phyloP scores from a whole-genome alignment of 2,329 filamentous ascomycete genomes.

The Bretziella fagacearum region DNA sequence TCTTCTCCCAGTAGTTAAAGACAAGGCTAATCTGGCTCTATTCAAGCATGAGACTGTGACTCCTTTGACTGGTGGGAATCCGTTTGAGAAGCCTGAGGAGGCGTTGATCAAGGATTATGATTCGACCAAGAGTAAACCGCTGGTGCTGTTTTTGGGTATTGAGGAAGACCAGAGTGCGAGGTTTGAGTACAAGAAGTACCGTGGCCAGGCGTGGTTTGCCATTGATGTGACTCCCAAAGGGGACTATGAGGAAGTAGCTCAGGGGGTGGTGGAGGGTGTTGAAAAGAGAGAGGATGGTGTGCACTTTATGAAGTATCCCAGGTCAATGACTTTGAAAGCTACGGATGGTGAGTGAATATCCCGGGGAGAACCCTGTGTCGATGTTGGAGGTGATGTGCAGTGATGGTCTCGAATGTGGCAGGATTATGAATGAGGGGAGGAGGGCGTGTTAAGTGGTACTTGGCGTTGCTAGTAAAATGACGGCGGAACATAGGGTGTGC shows the following conservation, averaged over 20 bases:
- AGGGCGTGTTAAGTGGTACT: too few species aligned
- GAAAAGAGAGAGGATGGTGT: conserved; percentile 1
- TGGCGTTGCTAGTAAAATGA: too few species aligned
- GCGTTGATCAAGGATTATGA: conserved; percentile 58
- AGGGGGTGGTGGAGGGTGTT: conserved; percentile 25
- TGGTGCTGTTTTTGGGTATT: conserved; percentile 71
- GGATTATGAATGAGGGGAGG: too few species aligned
- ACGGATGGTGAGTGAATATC: conserved; percentile 11
- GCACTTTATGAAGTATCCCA: conserved; percentile 14
- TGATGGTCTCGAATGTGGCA: too few species aligned
- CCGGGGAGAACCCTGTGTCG: too few species aligned
- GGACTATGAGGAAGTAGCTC: conserved; percentile 42
- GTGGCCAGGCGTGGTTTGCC: conserved; percentile 72
- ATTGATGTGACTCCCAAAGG: conserved; percentile 68
- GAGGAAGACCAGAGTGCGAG: conserved; percentile 41
- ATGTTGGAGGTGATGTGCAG: too few species aligned
- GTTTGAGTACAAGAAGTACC: conserved; percentile 47
- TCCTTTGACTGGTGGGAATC: conserved; percentile 51
- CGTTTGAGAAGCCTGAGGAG: conserved; percentile 55
- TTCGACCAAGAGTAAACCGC: conserved; percentile 47
- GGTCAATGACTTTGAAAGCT: conserved; percentile 37
- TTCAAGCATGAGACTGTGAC: conserved; percentile 52
- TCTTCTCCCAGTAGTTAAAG: conserved; percentile 52
- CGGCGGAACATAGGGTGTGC: too few species aligned
- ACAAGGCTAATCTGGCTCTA: conserved; percentile 44